phyloP scores from a whole-genome alignment of 257 asterid species.

The Haberlea rhodopensis region DNA sequence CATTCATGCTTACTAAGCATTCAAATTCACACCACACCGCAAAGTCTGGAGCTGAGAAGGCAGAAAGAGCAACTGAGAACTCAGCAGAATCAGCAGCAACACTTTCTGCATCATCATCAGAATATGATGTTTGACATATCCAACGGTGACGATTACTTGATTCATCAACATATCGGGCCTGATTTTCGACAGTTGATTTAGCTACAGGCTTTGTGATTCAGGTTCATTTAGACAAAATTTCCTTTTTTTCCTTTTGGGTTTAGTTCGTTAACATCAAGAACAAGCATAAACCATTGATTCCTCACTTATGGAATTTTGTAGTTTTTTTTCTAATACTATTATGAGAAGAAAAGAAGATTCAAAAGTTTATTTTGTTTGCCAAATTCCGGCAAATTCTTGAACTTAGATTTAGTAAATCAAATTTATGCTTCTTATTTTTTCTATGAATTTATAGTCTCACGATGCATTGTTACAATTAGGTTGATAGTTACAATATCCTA shows the following conservation, averaged over 20 bases:
- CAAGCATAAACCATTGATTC: slow-evolving; percentile 35
- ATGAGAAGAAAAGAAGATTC: slow-evolving; percentile 12
- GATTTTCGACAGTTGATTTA: no score
- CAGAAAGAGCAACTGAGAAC: no score
- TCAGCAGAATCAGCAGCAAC: no score
- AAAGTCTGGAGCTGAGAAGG: slow-evolving; percentile 77
- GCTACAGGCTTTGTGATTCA: slow-evolving; percentile 11
- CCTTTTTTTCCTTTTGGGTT: neutral
- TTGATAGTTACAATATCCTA: neutral
- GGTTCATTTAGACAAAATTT: slow-evolving; percentile 22
- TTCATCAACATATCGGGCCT: no score
- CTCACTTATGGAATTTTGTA: slow-evolving; percentile 48
- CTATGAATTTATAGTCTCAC: no score
- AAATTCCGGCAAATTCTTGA: slow-evolving; percentile 35
- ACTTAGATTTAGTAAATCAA: slow-evolving; percentile 14
- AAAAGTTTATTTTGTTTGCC: slow-evolving; percentile 34
- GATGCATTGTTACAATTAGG: neutral
- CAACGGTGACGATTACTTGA: no score
- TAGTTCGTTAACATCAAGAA: slow-evolving; percentile 26
- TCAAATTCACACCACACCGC: slow-evolving; percentile 87
- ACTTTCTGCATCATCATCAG: slow-evolving; percentile 52
- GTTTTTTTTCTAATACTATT: slow-evolving; percentile 18
- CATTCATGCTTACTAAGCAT: slow-evolving; percentile 69
- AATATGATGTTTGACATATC: slow-evolving; percentile 61
- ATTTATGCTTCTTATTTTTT: neutral